A percentile compares a stretch with the other conserved stretches of the same genome.
Conservation (phyloP, 2,329 filamentous ascomycete species). For the Chaetomiaceae sp. region DNA sequence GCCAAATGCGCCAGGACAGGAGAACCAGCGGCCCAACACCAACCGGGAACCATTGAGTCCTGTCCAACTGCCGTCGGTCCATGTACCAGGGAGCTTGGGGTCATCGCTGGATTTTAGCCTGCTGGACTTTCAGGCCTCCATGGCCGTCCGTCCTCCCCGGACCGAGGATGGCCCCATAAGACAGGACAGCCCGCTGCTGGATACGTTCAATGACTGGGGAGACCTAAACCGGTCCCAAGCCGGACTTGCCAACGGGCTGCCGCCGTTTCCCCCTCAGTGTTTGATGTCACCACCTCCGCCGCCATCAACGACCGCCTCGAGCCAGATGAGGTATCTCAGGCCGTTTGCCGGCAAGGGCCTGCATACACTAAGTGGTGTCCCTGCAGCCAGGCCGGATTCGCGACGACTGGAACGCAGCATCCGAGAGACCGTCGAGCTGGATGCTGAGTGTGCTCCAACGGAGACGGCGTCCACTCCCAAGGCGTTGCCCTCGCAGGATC, state of each 20-base stretch:
- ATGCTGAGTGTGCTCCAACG: background rate
- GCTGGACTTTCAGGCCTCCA: constrained; percentile 27
- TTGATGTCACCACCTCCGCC: constrained; percentile 47
- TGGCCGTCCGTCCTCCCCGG: constrained; percentile 18
- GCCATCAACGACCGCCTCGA: constrained; percentile 49
- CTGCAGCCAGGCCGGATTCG: constrained; percentile 19
- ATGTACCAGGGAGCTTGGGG: constrained; percentile 35
- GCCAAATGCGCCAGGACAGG: constrained; percentile 36
- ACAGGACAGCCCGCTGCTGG: constrained; percentile 46
- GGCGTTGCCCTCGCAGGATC: constrained; percentile 14
- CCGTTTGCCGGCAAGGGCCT: constrained; percentile 55
- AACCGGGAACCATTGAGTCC: constrained; percentile 51
- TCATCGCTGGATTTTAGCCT: constrained; percentile 39
- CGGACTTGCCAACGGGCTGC: constrained; percentile 33
- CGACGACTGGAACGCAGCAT: background rate
- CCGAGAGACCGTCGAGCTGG: constrained; percentile 4
- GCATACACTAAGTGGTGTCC: constrained; percentile 45
- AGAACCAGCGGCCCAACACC: constrained; percentile 48
- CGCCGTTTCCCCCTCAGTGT: constrained; percentile 48
- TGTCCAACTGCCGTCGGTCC: constrained; percentile 39
- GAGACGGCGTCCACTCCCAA: constrained; percentile 9
- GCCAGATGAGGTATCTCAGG: constrained; percentile 46
- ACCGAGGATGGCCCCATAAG: constrained; percentile 28
- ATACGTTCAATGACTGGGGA: constrained; percentile 50
- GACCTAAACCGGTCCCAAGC: constrained; percentile 40